Evolutionary conservation across 106 monocot species (phyloP).

Genomic region (Hemerocallis citrina): DNA sequence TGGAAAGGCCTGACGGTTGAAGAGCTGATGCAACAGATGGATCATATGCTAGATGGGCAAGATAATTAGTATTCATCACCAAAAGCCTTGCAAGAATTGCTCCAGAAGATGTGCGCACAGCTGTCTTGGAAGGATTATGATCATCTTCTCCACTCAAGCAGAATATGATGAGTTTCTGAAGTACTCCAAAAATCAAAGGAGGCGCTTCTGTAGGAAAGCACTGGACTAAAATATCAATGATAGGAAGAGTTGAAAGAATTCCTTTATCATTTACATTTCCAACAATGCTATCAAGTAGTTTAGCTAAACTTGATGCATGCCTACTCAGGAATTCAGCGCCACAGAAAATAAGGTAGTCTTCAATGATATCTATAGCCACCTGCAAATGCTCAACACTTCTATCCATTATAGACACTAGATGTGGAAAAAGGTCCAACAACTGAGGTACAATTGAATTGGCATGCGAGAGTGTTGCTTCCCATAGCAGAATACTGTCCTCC

Average conservation of each 20-base stretch:
- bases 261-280: constrained; percentile 93
- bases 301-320: constrained; percentile 67
- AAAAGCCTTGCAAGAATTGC: constrained; percentile 86
- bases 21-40: constrained; percentile 49
- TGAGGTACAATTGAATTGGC: constrained; percentile 71
- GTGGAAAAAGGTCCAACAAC: constrained; percentile 77
- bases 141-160: constrained; percentile 75
- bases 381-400: constrained; percentile 94
- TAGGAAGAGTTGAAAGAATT: constrained; percentile 70
- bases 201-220: constrained; percentile 83
- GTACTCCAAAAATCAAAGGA: constrained; percentile 57
- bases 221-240: constrained; percentile 84
- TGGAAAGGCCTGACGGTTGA: constrained; percentile 63
- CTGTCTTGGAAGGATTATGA: constrained; percentile 50
- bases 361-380: constrained; percentile 77
- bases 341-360: constrained; percentile 84
- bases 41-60: constrained; percentile 70
- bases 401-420: constrained; percentile 64
- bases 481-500: constrained; percentile 90
- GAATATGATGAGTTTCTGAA: constrained; percentile 79
- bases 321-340: constrained; percentile 76
- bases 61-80: constrained; percentile 84
- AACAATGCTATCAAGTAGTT: constrained; percentile 80
- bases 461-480: constrained; percentile 89
- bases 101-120: constrained; percentile 60